Evolutionary conservation across 1,139 yeast genomes (phyloP).

Genomic region (Geotrichum candidum): DNA sequence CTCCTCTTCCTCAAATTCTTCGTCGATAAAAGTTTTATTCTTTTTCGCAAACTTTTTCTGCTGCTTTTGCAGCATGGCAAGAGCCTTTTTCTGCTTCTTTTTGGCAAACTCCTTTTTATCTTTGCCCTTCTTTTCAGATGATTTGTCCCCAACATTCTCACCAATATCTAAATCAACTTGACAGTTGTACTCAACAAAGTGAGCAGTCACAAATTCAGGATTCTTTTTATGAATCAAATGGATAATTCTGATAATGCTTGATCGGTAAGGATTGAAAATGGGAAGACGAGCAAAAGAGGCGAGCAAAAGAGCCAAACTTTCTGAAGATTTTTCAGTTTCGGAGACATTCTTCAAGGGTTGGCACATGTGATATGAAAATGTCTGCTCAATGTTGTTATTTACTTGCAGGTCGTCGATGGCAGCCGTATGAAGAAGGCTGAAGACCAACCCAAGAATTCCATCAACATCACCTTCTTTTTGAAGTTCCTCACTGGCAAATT

Average conservation of each 20-base stretch:
- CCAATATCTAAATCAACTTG: constrained; percentile 10
- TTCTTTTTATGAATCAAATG: constrained; percentile 18
- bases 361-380: not conserved
- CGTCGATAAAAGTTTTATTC: constrained; percentile 25
- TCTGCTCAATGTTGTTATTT: not conserved
- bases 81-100: constrained; percentile 62
- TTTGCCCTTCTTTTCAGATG: constrained; percentile 17
- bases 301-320: constrained; percentile 13
- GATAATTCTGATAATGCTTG: constrained; percentile 17
- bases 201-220: constrained; percentile 12
- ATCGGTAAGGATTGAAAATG: not conserved
- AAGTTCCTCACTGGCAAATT: constrained; percentile 15
- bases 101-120: constrained; percentile 44
- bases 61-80: constrained; percentile 69
- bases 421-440: constrained; percentile 67
- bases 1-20: constrained; percentile 31
- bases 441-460: constrained; percentile 48
- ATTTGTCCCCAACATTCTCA: constrained; percentile 12
- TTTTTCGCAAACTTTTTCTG: constrained; percentile 62
- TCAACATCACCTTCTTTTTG: constrained; percentile 30
- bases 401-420: constrained; percentile 35
- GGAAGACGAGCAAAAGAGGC: constrained; percentile 7
- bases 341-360: not conserved
- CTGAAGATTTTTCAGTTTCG: not conserved
- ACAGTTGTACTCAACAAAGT: constrained; percentile 4